These are phyloP conservation scores for Tylopilus subfusipes DNA, from an alignment of 768 basidiomycete species.

Conservation along the genomic window DNA sequence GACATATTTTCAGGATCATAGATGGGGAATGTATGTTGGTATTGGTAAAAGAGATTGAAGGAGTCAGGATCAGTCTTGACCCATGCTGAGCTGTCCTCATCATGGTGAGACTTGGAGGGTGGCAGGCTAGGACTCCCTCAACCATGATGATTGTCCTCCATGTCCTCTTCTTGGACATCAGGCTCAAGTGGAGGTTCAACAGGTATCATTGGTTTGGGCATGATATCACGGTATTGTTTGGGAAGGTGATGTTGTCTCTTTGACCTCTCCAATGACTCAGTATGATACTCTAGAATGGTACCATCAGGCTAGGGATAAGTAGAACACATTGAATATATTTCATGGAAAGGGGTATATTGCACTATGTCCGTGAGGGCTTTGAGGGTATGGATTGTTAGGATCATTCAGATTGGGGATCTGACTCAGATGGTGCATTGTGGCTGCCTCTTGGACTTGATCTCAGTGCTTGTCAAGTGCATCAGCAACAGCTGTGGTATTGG, in stretches of 20 bases:
- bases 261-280: neutral
- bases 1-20: too few species aligned
- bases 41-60: too few species aligned
- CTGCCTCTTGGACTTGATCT: neutral
- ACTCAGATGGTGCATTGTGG: too few species aligned
- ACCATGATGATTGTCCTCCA: too few species aligned
- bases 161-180: too few species aligned
- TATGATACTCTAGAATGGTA: neutral
- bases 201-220: neutral
- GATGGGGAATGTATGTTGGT: too few species aligned
- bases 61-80: too few species aligned
- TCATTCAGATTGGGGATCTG: too few species aligned
- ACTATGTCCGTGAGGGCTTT: neutral
- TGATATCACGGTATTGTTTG: neutral
- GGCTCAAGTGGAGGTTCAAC: neutral
- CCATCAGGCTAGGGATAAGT: neutral
- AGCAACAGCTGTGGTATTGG: neutral
- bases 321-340: neutral
- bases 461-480: neutral
- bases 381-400: too few species aligned
- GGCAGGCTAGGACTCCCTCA: neutral
- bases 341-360: neutral
- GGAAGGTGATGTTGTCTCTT: neutral
- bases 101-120: too few species aligned
- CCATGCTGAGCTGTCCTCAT: too few species aligned